Percentiles rank a stretch among this genome's conserved stretches.
Evolutionary conservation across 768 basidiomycete genomes (phyloP).

Genomic region (Tulasnella sp.): DNA sequence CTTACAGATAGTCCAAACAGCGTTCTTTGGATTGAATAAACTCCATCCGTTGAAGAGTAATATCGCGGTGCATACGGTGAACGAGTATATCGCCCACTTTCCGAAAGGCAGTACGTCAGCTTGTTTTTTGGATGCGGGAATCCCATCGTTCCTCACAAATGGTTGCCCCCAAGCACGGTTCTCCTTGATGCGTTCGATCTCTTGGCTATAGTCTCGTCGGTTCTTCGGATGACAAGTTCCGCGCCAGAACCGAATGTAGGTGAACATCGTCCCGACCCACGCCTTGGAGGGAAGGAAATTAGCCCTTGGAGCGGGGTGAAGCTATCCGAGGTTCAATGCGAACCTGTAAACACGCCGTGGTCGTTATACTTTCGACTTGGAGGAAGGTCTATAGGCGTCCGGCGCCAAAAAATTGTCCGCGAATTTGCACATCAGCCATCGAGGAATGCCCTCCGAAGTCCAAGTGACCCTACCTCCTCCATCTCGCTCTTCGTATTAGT

Average conservation of each 20-base stretch:
- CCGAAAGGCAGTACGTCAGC: not conserved
- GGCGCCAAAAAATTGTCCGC: too few species aligned
- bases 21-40: not conserved
- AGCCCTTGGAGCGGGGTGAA: too few species aligned
- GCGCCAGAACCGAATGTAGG: slow-evolving; percentile 1
- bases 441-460: too few species aligned
- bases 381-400: not conserved
- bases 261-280: slow-evolving; percentile 25
- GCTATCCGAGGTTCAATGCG: not conserved
- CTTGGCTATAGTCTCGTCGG: not conserved
- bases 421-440: too few species aligned
- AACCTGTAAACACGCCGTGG: slow-evolving; percentile 1
- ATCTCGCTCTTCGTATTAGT: not conserved
- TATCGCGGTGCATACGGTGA: too few species aligned
- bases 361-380: slow-evolving; percentile 21
- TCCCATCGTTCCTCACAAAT: not conserved
- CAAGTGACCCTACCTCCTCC: not conserved
- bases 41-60: too few species aligned
- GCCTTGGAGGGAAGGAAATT: slow-evolving; percentile 17
- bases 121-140: too few species aligned
- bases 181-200: not conserved
- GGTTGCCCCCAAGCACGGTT: slow-evolving; percentile 19
- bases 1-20: not conserved
- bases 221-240: not conserved
- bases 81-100: too few species aligned